Conservation (phyloP, 2,329 filamentous ascomycete genomes). For the Paecilomyces sp. region DNA sequence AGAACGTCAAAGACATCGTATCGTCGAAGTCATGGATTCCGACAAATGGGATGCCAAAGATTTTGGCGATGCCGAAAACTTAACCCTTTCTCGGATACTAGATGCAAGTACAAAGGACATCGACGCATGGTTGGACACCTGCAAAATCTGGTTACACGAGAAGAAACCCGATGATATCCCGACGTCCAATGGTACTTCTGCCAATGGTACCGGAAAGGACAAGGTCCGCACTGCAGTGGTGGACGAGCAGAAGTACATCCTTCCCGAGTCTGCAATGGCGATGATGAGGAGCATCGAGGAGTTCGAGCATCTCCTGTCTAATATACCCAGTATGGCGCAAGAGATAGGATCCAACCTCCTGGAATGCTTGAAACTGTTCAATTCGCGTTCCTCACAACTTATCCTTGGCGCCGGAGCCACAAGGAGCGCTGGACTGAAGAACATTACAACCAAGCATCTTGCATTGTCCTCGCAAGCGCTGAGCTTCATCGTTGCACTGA, state of each 20-base stretch:
- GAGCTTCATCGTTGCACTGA: slow-evolving; percentile 76
- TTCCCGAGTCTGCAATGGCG: slow-evolving; percentile 74
- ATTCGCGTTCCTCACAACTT: slow-evolving; percentile 90
- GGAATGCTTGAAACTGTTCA: slow-evolving; percentile 86
- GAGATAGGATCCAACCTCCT: slow-evolving; percentile 75
- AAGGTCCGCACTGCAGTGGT: slow-evolving; percentile 67
- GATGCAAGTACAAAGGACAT: slow-evolving; percentile 54
- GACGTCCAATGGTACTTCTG: slow-evolving; percentile 28
- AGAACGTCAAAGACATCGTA: slow-evolving; percentile 49
- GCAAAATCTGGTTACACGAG: slow-evolving; percentile 44
- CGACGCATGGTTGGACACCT: slow-evolving; percentile 45
- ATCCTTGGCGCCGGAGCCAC: slow-evolving; percentile 93
- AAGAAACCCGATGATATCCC: slow-evolving; percentile 14
- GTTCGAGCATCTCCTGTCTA: slow-evolving; percentile 74
- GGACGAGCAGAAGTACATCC: slow-evolving; percentile 76
- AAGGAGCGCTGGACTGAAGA: slow-evolving; percentile 79
- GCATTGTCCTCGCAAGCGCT: slow-evolving; percentile 85
- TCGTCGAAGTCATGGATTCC: slow-evolving; percentile 52
- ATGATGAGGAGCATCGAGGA: slow-evolving; percentile 75
- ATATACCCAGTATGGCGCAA: slow-evolving; percentile 80
- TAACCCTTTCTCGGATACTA: slow-evolving; percentile 48
- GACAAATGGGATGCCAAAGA: slow-evolving; percentile 61
- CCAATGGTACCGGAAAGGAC: slow-evolving; percentile 45
- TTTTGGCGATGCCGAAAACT: slow-evolving; percentile 48
- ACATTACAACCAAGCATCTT: slow-evolving; percentile 93